Conservation (phyloP, 805 yeast genomes). For the Ogataea trehaloabstinens region DNA sequence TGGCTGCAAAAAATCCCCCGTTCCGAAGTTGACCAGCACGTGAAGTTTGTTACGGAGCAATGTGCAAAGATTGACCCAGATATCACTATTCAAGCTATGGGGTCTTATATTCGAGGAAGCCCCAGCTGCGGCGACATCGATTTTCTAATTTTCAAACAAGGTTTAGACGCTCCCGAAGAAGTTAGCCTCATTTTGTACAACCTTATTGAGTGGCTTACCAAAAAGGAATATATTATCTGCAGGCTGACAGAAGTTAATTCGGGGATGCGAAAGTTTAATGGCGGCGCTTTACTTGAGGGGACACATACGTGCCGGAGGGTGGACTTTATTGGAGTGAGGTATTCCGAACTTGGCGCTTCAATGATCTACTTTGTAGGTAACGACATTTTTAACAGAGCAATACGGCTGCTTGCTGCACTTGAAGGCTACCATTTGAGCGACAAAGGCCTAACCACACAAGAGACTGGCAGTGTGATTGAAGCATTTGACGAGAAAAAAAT, state of each 20-base stretch:
- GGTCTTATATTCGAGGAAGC: conserved; percentile 53
- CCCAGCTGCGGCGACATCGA: conserved; percentile 52
- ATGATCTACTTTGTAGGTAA: conserved; percentile 56
- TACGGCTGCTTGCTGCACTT: conserved; percentile 42
- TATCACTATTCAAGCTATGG: conserved; percentile 41
- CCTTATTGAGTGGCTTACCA: conserved; percentile 12
- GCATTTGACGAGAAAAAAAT: conserved; percentile 43
- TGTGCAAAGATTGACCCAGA: conserved; percentile 32
- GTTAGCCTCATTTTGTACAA: conserved; percentile 15
- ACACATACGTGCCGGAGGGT: conserved; percentile 45
- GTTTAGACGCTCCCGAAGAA: conserved; percentile 23
- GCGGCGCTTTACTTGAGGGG: conserved; percentile 34
- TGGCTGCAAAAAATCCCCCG: conserved; percentile 46
- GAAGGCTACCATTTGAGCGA: conserved; percentile 39
- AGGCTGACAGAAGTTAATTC: conserved; percentile 16
- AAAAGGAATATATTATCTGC: conserved; percentile 22
- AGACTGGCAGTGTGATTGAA: conserved; percentile 33
- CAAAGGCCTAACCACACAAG: conserved; percentile 39
- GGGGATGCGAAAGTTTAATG: conserved; percentile 31
- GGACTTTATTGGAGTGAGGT: conserved; percentile 49
- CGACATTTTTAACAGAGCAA: conserved; percentile 46
- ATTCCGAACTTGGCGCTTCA: conserved; percentile 45
- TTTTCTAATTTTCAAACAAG: conserved; percentile 41
- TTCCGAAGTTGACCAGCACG: conserved; percentile 42
- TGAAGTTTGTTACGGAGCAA: conserved; percentile 27